Evolutionary conservation across 441 rosid species (phyloP).

Genomic region (Pelargonium cotyledonis): DNA sequence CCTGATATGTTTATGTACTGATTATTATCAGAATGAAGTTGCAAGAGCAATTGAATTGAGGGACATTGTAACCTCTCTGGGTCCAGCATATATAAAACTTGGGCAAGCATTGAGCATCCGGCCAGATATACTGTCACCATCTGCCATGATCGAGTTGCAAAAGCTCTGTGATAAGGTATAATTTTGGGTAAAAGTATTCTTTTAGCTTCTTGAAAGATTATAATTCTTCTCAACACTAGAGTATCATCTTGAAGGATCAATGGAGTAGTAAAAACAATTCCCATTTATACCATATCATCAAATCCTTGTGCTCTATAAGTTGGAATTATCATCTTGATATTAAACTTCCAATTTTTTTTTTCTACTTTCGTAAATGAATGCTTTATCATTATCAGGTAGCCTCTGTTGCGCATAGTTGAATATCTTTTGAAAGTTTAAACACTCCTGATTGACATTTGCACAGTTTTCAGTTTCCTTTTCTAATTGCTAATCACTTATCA

Average conservation of each 20-base stretch:
- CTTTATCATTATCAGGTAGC: too few species aligned
- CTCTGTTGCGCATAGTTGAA: not conserved
- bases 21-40: constrained; percentile 72
- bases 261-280: not conserved
- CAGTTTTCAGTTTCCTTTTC: not conserved
- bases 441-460: not conserved
- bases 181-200: constrained; percentile 1
- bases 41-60: constrained; percentile 92
- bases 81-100: constrained; percentile 95
- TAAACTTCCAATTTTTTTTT: not conserved
- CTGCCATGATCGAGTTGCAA: constrained; percentile 88
- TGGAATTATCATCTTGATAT: not conserved
- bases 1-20: constrained; percentile 9
- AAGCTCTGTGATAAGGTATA: constrained; percentile 96
- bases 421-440: not conserved
- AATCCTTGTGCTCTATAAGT: not conserved
- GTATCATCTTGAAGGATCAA: constrained; percentile 1
- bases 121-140: constrained; percentile 90
- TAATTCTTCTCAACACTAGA: not conserved
- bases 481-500: not conserved
- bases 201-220: not conserved
- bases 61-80: constrained; percentile 92
- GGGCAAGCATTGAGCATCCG: constrained; percentile 99
- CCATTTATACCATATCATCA: constrained; percentile 3
- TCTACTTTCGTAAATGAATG: not conserved